These are phyloP conservation scores for Fraxinus velutina DNA, from an alignment of 305 asterid genomes.

Conservation along the genomic window DNA sequence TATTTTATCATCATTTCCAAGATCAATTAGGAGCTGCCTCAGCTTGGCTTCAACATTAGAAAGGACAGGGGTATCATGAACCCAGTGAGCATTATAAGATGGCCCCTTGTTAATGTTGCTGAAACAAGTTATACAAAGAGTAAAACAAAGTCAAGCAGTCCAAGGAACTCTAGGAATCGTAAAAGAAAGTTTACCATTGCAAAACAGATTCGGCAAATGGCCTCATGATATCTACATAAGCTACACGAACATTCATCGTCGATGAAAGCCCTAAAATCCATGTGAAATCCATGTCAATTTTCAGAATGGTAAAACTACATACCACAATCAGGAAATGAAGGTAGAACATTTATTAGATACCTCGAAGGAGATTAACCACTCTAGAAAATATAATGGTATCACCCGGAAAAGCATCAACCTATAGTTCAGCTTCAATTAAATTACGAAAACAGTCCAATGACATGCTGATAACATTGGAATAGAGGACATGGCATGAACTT, in stretches of 20 bases:
- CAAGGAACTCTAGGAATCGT: slow-evolving; percentile 10
- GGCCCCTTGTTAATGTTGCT: slow-evolving; percentile 76
- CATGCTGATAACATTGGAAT: slow-evolving; percentile 6
- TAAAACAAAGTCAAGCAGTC: slow-evolving; percentile 28
- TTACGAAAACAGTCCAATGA: slow-evolving; percentile 4
- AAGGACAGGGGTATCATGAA: slow-evolving; percentile 69
- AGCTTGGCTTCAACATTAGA: slow-evolving; percentile 83
- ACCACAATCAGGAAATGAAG: slow-evolving; percentile 15
- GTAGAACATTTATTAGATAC: slow-evolving; percentile 34
- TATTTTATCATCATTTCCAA: slow-evolving; percentile 79
- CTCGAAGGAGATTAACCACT: slow-evolving; percentile 95
- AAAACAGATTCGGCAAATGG: slow-evolving; percentile 96
- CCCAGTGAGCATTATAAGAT: slow-evolving; percentile 60
- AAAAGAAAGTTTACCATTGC: slow-evolving; percentile 54
- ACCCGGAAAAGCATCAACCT: slow-evolving; percentile 99
- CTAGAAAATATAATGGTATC: slow-evolving; percentile 92
- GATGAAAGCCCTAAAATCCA: slow-evolving; percentile 83
- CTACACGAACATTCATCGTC: slow-evolving; percentile 74
- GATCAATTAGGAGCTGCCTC: slow-evolving; percentile 74
- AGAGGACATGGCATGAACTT: slow-evolving; percentile 34
- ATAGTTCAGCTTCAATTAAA: slow-evolving; percentile 23
- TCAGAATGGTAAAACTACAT: slow-evolving; percentile 20
- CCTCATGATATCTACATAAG: slow-evolving; percentile 83
- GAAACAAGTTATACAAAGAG: slow-evolving; percentile 35
- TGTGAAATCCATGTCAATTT: slow-evolving; percentile 38